Base-by-base conservation (phyloP, 1,139 yeast genomes). In the Suhomyces bolitotheri region DNA sequence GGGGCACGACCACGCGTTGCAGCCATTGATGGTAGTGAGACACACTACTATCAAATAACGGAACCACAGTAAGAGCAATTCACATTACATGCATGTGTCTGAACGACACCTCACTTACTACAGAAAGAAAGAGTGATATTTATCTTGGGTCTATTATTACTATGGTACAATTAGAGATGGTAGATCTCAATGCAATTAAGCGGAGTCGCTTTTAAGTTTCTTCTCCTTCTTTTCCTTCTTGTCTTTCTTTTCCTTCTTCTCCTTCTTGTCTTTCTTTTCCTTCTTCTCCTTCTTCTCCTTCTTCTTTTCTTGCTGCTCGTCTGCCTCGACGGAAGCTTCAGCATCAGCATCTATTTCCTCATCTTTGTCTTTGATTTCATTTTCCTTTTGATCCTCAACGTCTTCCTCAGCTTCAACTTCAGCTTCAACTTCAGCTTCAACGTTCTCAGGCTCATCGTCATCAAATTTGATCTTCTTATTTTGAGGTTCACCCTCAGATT, bases 191-290 rank as follows among this genome's bases (percentile, higher is more conserved):
- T 22, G 35, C 35, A 14, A 19, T 28, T 20, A 28, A 11, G 31
- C 31, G 15, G 9, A 22, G n/a, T 25, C 29, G 27, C 22, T 15
- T 20, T 34, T 29, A 21, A 25, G 21, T 27, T 22, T 34, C 36
- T 25, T 24, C 11, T 28, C 25, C 27, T 39, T 32, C 34, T 38
- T 32, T 22, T 38, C 28, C 29, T 37, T 39, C 33, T 36, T 33
- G 5, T 45, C 39, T 21, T 43, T 41, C 34, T 44, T 38, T 8
- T 54, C 49, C 50, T 55, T 41, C 53, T 51, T 34, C 27, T 71
- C 60, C 43, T 67, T 66, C 51, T 66, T 66, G 44, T 67, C 66
- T 47, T 65, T 56, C 47, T 52, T 49, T 9, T 50, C 49, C 36
- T 51, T 47, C 43, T 56, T 52, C 32, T 43, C 40, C 38, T 47